Percentiles rank a stretch among this genome's conserved stretches.
These are phyloP conservation scores for Penicillium psychrosexuale DNA, from an alignment of 2,329 filamentous ascomycete genomes.

Conservation along the genomic window DNA sequence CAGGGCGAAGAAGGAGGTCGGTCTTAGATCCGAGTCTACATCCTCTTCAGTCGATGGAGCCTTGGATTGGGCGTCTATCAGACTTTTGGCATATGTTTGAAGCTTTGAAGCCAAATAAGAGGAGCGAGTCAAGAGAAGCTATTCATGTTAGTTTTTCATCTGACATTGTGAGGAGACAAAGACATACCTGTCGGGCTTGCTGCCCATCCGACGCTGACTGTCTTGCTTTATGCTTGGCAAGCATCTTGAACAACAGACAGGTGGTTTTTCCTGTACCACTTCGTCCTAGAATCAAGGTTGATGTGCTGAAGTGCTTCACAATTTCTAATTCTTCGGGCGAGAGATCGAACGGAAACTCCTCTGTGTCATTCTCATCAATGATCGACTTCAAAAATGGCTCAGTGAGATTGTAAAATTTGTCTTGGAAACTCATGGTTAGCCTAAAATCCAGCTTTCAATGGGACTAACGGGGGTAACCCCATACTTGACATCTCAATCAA, in stretches of 20 bases:
- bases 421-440: slow-evolving; percentile 6
- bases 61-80: slow-evolving; percentile 23
- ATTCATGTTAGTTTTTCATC: background rate
- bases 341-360: slow-evolving; percentile 34
- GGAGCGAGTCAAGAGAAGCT: slow-evolving; percentile 33
- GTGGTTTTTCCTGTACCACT: slow-evolving; percentile 36
- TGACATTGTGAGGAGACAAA: background rate
- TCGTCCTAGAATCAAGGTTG: slow-evolving; percentile 30
- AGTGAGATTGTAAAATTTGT: slow-evolving; percentile 32
- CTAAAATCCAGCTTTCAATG: background rate
- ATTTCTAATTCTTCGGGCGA: slow-evolving; percentile 28
- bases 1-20: slow-evolving; percentile 18
- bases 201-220: slow-evolving; percentile 5
- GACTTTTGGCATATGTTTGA: slow-evolving; percentile 19
- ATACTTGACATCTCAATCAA: slow-evolving; percentile 19
- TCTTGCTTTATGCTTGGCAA: slow-evolving; percentile 24
- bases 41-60: background rate
- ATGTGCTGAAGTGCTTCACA: slow-evolving; percentile 24
- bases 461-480: background rate
- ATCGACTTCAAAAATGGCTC: slow-evolving; percentile 25
- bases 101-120: slow-evolving; percentile 28
- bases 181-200: slow-evolving; percentile 17
- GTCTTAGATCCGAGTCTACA: background rate
- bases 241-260: slow-evolving; percentile 31
- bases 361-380: slow-evolving; percentile 7